Conservation (phyloP, 352 stramenopile species). For the Phytophthora megakarya region DNA sequence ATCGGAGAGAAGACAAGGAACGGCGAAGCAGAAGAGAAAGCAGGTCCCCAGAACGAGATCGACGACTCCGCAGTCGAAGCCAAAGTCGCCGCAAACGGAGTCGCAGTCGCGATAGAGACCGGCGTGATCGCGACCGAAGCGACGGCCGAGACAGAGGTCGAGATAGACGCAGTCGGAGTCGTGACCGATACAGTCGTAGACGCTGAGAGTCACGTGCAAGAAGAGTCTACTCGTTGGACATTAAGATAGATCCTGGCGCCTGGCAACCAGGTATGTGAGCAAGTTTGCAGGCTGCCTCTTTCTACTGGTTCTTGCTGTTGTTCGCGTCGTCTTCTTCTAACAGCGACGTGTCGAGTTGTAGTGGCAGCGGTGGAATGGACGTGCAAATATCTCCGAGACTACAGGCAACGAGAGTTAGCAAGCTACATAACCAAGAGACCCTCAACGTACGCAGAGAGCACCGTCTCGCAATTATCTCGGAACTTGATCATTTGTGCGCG, state of each 20-base stretch:
- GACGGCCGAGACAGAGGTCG: slow-evolving; percentile 15
- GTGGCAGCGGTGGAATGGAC: slow-evolving; percentile 65
- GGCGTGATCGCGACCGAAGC: no score
- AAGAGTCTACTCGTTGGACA: slow-evolving; percentile 15
- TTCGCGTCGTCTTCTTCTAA: slow-evolving; percentile 36
- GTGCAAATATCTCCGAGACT: slow-evolving; percentile 64
- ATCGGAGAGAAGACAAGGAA: slow-evolving; percentile 19
- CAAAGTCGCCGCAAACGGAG: slow-evolving; percentile 16
- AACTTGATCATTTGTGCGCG: slow-evolving; percentile 66
- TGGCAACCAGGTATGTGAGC: slow-evolving; percentile 19
- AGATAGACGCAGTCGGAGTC: slow-evolving; percentile 19
- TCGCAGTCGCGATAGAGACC: slow-evolving; percentile 15
- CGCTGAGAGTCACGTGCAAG: background rate
- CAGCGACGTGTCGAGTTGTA: slow-evolving; percentile 75
- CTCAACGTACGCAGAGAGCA: slow-evolving; percentile 62
- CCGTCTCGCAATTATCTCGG: slow-evolving; percentile 63
- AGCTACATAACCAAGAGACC: background rate
- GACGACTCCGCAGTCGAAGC: slow-evolving; percentile 12
- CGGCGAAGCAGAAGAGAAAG: slow-evolving; percentile 4
- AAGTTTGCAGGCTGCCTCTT: slow-evolving; percentile 7
- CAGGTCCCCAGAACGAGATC: slow-evolving; percentile 14
- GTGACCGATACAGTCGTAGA: slow-evolving; percentile 38
- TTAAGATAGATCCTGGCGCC: slow-evolving; percentile 22
- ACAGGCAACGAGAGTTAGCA: slow-evolving; percentile 9
- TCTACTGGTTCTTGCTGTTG: slow-evolving; percentile 21